These are phyloP conservation scores for Diplodia seriata DNA, from an alignment of 2,329 filamentous ascomycete genomes.

Conservation along the genomic window DNA sequence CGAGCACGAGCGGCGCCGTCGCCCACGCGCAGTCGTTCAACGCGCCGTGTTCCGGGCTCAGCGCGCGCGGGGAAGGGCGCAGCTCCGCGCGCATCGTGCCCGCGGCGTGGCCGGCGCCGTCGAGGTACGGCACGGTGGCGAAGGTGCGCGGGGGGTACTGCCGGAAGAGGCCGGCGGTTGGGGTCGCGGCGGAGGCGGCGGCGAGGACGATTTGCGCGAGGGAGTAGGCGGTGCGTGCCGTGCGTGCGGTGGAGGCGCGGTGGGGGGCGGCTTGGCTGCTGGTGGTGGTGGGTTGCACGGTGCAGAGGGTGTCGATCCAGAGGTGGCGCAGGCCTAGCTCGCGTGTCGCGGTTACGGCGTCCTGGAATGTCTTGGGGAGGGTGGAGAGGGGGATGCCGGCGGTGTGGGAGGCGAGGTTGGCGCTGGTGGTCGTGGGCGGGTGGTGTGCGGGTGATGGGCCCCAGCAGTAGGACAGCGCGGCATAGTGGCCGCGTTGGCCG, in stretches of 20 bases:
- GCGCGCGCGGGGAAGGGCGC: background rate
- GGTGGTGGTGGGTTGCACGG: conserved; percentile 30
- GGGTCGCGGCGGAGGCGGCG: background rate
- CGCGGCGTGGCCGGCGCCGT: background rate
- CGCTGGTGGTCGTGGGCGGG: conserved; percentile 12
- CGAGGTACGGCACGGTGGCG: background rate
- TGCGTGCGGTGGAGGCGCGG: background rate
- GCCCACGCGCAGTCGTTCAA: conserved; percentile 2
- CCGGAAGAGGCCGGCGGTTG: background rate
- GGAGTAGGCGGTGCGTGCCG: background rate
- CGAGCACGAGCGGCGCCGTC: background rate
- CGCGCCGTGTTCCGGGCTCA: background rate
- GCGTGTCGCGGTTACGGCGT: conserved; percentile 23
- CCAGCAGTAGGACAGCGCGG: conserved; percentile 24
- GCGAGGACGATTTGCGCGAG: conserved; percentile 1
- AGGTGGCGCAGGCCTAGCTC: conserved; percentile 26
- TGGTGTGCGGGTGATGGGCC: conserved; percentile 1
- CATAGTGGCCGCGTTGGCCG: conserved; percentile 18
- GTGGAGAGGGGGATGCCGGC: background rate
- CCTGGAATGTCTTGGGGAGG: conserved; percentile 30
- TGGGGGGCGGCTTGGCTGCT: background rate
- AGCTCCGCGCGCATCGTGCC: background rate
- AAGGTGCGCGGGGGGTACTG: background rate
- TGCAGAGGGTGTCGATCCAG: conserved; percentile 36
- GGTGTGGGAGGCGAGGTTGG: background rate